These are phyloP conservation scores for Cutaneotrichosporon sp. DNA, from an alignment of 1,284 basidiomycete genomes.

Conservation along the genomic window DNA sequence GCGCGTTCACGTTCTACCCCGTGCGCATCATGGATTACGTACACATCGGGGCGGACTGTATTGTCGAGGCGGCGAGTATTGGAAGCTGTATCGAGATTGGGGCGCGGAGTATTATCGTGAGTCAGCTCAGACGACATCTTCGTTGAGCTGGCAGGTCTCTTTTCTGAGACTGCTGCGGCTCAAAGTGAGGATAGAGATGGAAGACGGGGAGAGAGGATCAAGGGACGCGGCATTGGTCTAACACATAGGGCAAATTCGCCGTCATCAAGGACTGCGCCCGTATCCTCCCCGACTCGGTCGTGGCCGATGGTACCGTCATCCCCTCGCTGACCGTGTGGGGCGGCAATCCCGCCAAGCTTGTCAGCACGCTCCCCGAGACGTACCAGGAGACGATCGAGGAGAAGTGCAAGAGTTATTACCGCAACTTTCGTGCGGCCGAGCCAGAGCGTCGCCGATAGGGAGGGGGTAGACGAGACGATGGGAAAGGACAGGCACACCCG, in stretches of 20 bases:
- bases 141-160: background rate
- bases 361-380: constrained; percentile 84
- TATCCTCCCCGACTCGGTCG: constrained; percentile 71
- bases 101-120: constrained; percentile 87
- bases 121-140: constrained; percentile 37
- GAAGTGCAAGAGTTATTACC: constrained; percentile 73
- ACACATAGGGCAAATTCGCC: constrained; percentile 80
- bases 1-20: constrained; percentile 94
- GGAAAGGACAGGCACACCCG: background rate
- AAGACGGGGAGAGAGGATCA: background rate
- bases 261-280: constrained; percentile 95
- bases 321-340: constrained; percentile 81
- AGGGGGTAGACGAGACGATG: background rate
- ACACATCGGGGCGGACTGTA: constrained; percentile 78
- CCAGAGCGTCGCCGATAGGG: background rate
- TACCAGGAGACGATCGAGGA: constrained; percentile 77
- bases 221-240: background rate
- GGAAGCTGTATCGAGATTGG: constrained; percentile 95
- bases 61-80: constrained; percentile 92
- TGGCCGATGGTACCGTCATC: constrained; percentile 89
- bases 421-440: constrained; percentile 59
- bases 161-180: no score
- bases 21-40: constrained; percentile 96
- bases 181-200: no score
- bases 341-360: constrained; percentile 82